Evolutionary conservation across 208 protist genomes (phyloP), one percentile per base, ranked within the genome.

Genomic region (Acanthamoeba healyi): DNA sequence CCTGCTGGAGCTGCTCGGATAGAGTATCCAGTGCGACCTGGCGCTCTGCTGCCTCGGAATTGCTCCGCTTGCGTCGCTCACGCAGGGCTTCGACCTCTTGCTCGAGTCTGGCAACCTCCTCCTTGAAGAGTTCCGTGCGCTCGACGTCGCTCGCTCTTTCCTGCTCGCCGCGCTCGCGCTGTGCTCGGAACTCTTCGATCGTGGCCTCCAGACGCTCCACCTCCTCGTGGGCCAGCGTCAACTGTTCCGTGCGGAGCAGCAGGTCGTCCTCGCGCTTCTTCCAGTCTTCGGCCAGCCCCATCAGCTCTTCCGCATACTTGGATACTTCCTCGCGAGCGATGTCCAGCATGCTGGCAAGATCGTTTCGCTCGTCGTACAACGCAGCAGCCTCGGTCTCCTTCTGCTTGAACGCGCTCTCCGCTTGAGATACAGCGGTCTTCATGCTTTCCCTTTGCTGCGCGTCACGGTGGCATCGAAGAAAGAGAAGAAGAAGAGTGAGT

Each of bases 301-400:
- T 12, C n/a, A 79, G 70, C 6, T 79, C 34, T 3, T 12, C 32
- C 4, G 29, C 70, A 44, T 79, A 79, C 38, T 79, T 79, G 36
- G 70, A 79, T 36, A 79, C 36, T 32, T 79, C 70, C 38, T 79
- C 70, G 36, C 70, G 70, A 7, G 70, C 70, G 5, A 79, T 32
- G 26, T 79, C 70, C 10, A 79, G 70, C 70, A 79, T n/a, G 26
- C 12, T 22, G 70, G 70, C 70, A 15, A 79, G 70, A 4, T 79
- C 70, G 26, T 79, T 44, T 9, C 70, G 29, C 14, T 79, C 70
- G 29, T 79, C 70, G 24, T 24, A n/a, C 15, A 79, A 44, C 34
- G 24, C 36, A 79, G 17, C 15, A 12, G 38, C 36, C 70, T 79
- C 36, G 70, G 24, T 32, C 38, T 79, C 70, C 36, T 79, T 79